Percentiles rank a stretch among this genome's conserved stretches.
These are phyloP conservation scores for Bidens hawaiensis DNA, from an alignment of 140 eudicot species.

Conservation along the genomic window DNA sequence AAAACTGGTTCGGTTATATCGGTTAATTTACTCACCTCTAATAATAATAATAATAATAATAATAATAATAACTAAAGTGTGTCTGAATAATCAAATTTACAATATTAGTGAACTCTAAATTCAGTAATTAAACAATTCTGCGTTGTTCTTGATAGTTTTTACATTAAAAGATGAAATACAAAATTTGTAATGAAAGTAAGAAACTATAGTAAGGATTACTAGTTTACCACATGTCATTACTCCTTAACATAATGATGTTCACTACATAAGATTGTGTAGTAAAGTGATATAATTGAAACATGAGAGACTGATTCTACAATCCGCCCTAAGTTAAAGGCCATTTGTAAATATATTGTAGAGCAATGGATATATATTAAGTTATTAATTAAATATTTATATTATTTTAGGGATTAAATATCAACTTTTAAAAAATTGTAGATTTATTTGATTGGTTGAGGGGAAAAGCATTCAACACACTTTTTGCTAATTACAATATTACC, in stretches of 20 bases:
- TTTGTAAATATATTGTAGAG: neutral
- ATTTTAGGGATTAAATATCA: conserved; percentile 13
- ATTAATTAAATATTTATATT: conserved; percentile 22
- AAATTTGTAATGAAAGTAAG: neutral
- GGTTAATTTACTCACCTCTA: too few relatives aligned
- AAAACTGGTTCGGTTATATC: too few relatives aligned
- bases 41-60: neutral
- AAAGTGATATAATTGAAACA: neutral
- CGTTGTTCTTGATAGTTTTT: neutral
- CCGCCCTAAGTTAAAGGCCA: conserved; percentile 14
- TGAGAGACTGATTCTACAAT: conserved; percentile 7
- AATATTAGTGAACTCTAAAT: too few relatives aligned
- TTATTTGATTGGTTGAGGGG: conserved; percentile 22
- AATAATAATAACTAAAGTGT: too few relatives aligned
- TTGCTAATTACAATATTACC: conserved; percentile 1
- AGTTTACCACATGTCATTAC: neutral
- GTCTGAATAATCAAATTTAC: neutral
- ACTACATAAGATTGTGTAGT: neutral
- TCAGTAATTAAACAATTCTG: neutral
- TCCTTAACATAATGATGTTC: neutral
- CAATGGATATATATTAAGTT: conserved; percentile 20
- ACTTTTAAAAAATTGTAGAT: neutral
- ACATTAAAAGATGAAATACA: neutral
- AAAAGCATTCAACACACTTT: conserved; percentile 26
- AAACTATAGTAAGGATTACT: neutral